Base-by-base conservation (phyloP, 2,329 filamentous ascomycete species). In the Diplodia scrobiculata region DNA sequence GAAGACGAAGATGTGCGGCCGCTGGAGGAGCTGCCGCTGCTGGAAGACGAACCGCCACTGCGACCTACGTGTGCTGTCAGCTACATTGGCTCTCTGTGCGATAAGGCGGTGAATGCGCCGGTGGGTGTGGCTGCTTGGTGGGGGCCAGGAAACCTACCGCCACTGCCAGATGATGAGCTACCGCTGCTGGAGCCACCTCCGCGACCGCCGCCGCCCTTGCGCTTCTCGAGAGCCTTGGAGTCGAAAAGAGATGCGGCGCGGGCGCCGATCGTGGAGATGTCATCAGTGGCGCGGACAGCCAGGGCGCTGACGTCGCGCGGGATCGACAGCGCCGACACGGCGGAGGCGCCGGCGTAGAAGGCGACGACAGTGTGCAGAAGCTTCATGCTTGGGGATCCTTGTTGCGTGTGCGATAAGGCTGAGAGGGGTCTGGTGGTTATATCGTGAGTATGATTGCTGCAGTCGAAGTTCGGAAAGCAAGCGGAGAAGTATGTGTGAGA, bases 121-220 rank as follows among this genome's bases (percentile, higher is more conserved):
- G 19, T 19, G n/a, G 7, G 50, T 27, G n/a, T n/a, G 10, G 14
- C 19, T 50, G 34, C 32, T 58, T 19, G 53, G 29, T 21, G 32
- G 53, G 63, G 19, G 36, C 41, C 41, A 34, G 14, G 51, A 47
- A 48, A 62, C 27, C 51, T 36, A 47, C 38, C 32, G 27, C 21
- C 53, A n/a, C 32, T 14, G 13, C 21, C 32, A 21, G 32, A 54
- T 50, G 34, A 54, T 19, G 47, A 51, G 34, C 21, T 29, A n/a
- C 29, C 11, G 38, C 63, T 58, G 27, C 48, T 27, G 41, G 17
- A 36, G 14, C 64, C 47, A 7, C 64, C 47, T 58, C 73, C 60
- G 7, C 74, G 71, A 19, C 70, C 72, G 7, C 74, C 76, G 13
- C 76, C 76, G 13, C 76, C 76, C 67, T 78, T 78, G 48, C 76